Conservation (phyloP, 768 basidiomycete genomes). For the Suillus alpinus region DNA sequence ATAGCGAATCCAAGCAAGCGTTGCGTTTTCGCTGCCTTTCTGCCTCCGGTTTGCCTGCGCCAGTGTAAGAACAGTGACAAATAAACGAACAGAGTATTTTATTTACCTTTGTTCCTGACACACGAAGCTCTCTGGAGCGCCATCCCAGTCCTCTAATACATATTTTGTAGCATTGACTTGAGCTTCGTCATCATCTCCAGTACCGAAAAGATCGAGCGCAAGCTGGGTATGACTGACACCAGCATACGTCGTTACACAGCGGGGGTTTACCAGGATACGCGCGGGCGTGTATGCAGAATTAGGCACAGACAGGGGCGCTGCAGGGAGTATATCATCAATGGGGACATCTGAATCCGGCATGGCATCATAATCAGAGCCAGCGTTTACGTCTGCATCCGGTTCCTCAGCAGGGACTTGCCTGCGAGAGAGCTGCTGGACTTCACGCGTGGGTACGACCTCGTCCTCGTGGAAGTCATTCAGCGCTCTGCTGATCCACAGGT, state of each 20-base stretch:
- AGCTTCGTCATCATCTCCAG: slow-evolving; percentile 58
- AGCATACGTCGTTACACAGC: slow-evolving; percentile 97
- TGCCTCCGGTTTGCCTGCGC: slow-evolving; percentile 78
- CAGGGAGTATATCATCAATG: slow-evolving; percentile 23
- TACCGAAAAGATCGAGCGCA: slow-evolving; percentile 90
- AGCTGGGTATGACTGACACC: slow-evolving; percentile 96
- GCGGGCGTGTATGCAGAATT: slow-evolving; percentile 88
- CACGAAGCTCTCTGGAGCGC: slow-evolving; percentile 95
- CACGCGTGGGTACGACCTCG: slow-evolving; percentile 20
- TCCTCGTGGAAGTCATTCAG: slow-evolving; percentile 67
- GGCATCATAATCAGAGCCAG: slow-evolving; percentile 84
- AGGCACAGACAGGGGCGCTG: slow-evolving; percentile 61
- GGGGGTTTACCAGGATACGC: slow-evolving; percentile 90
- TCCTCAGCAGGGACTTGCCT: slow-evolving; percentile 28
- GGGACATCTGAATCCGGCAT: slow-evolving; percentile 61
- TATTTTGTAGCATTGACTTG: slow-evolving; percentile 59
- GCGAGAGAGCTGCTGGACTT: slow-evolving; percentile 31
- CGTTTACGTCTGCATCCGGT: slow-evolving; percentile 73
- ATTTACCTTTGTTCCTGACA: slow-evolving; percentile 90
- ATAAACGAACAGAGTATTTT: slow-evolving; percentile 17
- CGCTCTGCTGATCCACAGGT: slow-evolving; percentile 92
- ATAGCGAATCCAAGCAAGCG: slow-evolving; percentile 81
- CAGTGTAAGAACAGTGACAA: slow-evolving; percentile 3
- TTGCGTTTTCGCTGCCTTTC: slow-evolving; percentile 87
- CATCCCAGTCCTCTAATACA: slow-evolving; percentile 91